Base-by-base conservation (phyloP, 1,284 basidiomycete genomes). In the Laetiporus sulphureus region DNA sequence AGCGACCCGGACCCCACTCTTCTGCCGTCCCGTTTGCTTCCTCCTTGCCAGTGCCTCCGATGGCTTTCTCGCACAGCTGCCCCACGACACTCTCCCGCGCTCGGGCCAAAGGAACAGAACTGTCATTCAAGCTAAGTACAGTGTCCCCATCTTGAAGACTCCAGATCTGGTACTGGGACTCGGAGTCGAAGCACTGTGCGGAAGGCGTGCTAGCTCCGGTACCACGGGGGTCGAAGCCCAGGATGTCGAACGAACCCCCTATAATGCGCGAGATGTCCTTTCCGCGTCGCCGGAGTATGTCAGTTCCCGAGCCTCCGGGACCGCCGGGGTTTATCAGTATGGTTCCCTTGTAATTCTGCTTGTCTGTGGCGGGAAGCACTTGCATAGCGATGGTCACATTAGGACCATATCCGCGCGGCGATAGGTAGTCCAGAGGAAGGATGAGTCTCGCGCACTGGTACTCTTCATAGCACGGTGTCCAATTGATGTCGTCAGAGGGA, bases 261-360 rank as follows among this genome's bases (percentile, higher is more conserved):
- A 74, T 36, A 27, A 72, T 46, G 1, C 45, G 34, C 16, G 60
- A 56, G 19, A 75, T 44, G 2, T 46, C 34, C 3, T 52, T 41
- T 0, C 67, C 73, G 0, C 23, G 11, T 1, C 23, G 33, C 2
- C 53, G 37, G 13, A 70, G 47, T 0, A 64, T 27, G 4, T 60
- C 50, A 3, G 73, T 65, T 11, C 73, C 73, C 40, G 68, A 66
- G 2, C 65, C 71, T 2, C 73, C 73, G 5, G 73, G 73, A 1
- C 74, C 73, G 1, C 73, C 73, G 0, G 74, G 74, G 44, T 77
- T 77, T 52, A 74, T 55, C 2, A 74, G 55, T 16, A 76, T 57
- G 0, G 71, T 68, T 0, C 73, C 72, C 19, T 61, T 58, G 48
- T 72, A 72, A 27, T 63, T 52, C 44, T 54, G 27, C 30, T 43